Conservation (phyloP, 306 rosid species). For the Cyclanthera cordifolia region DNA sequence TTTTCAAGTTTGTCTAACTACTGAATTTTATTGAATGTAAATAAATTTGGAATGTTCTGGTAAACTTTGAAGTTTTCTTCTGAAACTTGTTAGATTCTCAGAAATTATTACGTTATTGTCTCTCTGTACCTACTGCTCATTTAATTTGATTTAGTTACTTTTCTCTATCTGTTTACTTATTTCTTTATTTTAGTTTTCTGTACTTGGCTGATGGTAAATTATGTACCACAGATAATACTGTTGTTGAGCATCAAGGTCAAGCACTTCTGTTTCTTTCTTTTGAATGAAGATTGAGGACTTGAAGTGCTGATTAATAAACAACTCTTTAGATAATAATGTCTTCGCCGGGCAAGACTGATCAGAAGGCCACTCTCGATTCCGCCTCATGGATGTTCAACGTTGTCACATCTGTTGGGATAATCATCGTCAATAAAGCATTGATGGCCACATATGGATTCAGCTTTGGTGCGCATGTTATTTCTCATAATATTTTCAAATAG, state of each 20-base stretch:
- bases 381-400: constrained; percentile 90
- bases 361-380: constrained; percentile 59
- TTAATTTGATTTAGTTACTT: not conserved
- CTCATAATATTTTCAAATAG: not conserved
- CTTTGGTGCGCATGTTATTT: constrained; percentile 39
- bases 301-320: not conserved
- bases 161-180: not conserved
- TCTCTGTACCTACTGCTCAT: not conserved
- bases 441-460: constrained; percentile 82
- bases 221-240: not conserved
- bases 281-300: constrained; percentile 23
- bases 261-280: constrained; percentile 6
- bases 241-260: constrained; percentile 1
- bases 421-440: constrained; percentile 77
- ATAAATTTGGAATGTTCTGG: not conserved
- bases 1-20: not conserved
- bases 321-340: constrained; percentile 29
- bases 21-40: not conserved
- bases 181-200: not conserved
- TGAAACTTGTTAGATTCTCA: not conserved
- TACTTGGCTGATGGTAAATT: not conserved
- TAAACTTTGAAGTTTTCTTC: not conserved
- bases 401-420: constrained; percentile 82
- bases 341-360: constrained; percentile 51
- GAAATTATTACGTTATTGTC: not conserved